phyloP scores from a whole-genome alignment of 1,284 basidiomycete species.

The Apiotrichum porosum region DNA sequence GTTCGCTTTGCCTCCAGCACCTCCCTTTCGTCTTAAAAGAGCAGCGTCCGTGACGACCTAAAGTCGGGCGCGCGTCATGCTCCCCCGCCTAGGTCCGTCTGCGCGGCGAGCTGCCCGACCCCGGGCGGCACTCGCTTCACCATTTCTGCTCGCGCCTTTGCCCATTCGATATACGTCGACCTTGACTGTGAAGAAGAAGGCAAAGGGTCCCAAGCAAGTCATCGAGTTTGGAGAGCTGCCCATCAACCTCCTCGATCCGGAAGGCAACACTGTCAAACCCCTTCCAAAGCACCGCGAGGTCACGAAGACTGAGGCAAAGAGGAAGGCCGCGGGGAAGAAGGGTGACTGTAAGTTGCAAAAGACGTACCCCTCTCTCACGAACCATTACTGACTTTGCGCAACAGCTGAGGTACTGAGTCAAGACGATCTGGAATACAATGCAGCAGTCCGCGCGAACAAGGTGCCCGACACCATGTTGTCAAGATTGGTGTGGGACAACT shows the following conservation, averaged over 20 bases:
- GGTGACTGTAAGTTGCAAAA: no score
- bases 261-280: constrained; percentile 13
- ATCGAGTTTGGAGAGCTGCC: constrained; percentile 15
- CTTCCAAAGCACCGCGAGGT: constrained; percentile 1
- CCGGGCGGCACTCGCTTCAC: constrained; percentile 1
- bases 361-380: no score
- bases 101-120: background rate
- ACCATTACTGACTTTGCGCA: no score
- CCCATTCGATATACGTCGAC: background rate
- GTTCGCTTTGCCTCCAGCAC: no score
- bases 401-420: no score
- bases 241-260: background rate
- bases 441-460: constrained; percentile 20
- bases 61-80: constrained; percentile 5
- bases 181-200: background rate
- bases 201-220: background rate
- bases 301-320: no score
- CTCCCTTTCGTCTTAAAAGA: no score
- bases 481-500: constrained; percentile 64
- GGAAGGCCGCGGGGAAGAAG: no score
- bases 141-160: background rate
- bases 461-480: constrained; percentile 54
- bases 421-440: constrained; percentile 9
- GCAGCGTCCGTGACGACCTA: no score
- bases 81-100: constrained; percentile 7